Evolutionary conservation across 768 basidiomycete genomes (phyloP), one percentile per base, ranked within the genome.

Genomic region (Gymnopilus dilepis): DNA sequence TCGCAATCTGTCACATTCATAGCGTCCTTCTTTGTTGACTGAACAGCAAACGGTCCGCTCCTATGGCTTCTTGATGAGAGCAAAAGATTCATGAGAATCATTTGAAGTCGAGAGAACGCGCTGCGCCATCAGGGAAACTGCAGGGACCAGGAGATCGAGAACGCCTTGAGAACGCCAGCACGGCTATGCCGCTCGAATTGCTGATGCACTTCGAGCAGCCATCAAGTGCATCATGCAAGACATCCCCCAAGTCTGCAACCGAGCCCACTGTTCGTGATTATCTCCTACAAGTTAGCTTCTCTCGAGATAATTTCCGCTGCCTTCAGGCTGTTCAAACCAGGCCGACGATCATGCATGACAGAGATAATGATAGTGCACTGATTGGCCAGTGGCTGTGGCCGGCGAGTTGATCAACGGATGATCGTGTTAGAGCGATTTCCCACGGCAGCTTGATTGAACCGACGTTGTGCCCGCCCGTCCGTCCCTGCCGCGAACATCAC

Each of bases 241-340:
- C 34, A 15, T 11, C 2, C 2, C 19, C 19, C 22, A 21, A 22
- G 11, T 41, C 19, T 45, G 43, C 43, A 45, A 9, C 11, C 43
- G 11, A 24, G 43, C 26, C 12, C 26, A n/a, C 1, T 8, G 17
- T 7, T 41, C 17, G 3, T 30, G 47, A 50, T 50, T 50, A 31
- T 50, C 47, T 50, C 28, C 47, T 30, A 1, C 3, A 50, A 50
- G 47, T 30, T 50, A 50, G 47, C 6, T n/a, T 47, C 22, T 11
- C 6, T 26, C 22, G 26, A 22, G 22, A n/a, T 8, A 50, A 50
- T 50, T 50, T 6, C 15, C 17, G 47, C 47, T 50, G 47, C 31
- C 47, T 45, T 6, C 21, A 11, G 47, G 47, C 47, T 31, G 47
- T 50, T 50, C 47, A 50, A 50, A 50, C 47, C 28, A 50, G 30